phyloP scores from a whole-genome alignment of 164 flowering plant genomes.

The Santalum album region DNA sequence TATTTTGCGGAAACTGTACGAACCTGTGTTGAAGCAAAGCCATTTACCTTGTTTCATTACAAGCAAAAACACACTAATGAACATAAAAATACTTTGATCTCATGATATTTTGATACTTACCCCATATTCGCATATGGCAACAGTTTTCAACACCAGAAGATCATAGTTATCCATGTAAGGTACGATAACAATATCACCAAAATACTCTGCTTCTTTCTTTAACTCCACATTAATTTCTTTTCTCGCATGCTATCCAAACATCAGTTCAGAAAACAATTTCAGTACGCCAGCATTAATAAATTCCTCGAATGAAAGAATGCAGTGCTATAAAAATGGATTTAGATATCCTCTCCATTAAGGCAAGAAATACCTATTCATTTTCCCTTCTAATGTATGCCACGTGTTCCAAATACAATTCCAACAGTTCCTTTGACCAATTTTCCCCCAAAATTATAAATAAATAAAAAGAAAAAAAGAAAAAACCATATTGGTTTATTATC shows the following conservation, averaged over 20 bases:
- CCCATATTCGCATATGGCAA: slow-evolving; percentile 95
- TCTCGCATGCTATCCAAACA: slow-evolving; percentile 53
- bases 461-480: too few relatives aligned
- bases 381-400: too few relatives aligned
- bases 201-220: slow-evolving; percentile 88
- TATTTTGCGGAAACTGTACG: slow-evolving; percentile 38
- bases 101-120: slow-evolving; percentile 28
- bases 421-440: too few relatives aligned
- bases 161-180: slow-evolving; percentile 95
- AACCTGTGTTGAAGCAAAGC: slow-evolving; percentile 34
- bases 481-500: too few relatives aligned
- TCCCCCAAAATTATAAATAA: too few relatives aligned
- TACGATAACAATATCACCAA: slow-evolving; percentile 86
- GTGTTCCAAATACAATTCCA: too few relatives aligned
- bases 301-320: too few relatives aligned
- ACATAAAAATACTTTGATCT: not conserved
- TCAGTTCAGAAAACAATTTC: slow-evolving; percentile 1
- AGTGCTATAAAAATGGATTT: too few relatives aligned
- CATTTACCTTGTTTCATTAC: not conserved
- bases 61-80: not conserved
- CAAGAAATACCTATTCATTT: too few relatives aligned
- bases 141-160: slow-evolving; percentile 88
- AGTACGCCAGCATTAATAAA: too few relatives aligned
- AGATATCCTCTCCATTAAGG: too few relatives aligned
- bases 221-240: slow-evolving; percentile 74